These are phyloP conservation scores for Rauvolfia tetraphylla DNA, from an alignment of 257 asterid genomes.

Conservation along the genomic window DNA sequence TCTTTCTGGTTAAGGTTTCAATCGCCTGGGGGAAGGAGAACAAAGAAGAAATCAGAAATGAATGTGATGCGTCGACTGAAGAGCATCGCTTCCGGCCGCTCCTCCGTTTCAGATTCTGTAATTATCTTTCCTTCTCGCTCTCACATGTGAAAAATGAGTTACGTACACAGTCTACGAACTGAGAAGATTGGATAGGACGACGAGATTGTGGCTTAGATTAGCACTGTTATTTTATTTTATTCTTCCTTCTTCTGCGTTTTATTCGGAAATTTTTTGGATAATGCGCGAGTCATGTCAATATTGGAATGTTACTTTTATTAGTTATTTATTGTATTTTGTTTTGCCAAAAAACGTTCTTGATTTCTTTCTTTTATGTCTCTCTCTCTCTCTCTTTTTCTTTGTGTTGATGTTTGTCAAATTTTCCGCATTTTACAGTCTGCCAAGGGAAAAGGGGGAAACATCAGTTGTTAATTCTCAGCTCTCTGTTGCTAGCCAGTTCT, in stretches of 20 bases:
- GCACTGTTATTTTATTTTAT: too few relatives aligned
- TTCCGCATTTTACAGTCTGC: background rate
- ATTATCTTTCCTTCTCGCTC: conserved; percentile 17
- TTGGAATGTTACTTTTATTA: background rate
- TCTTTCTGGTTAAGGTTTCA: conserved; percentile 9
- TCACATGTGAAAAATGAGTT: background rate
- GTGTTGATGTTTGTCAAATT: background rate
- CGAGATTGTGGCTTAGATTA: background rate
- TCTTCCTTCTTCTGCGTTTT: too few relatives aligned
- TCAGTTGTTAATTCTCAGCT: background rate
- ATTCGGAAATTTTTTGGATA: background rate
- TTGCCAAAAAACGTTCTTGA: background rate
- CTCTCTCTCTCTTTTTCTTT: too few relatives aligned
- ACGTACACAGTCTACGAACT: background rate
- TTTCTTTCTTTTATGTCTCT: background rate
- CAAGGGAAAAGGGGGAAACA: background rate
- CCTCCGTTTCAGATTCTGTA: conserved; percentile 97
- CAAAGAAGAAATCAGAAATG: conserved; percentile 35
- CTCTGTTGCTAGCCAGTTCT: background rate
- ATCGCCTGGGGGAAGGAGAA: background rate
- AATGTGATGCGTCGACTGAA: conserved; percentile 94
- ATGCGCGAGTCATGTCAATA: background rate
- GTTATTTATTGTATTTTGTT: background rate
- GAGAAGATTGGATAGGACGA: too few relatives aligned
- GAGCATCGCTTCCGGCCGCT: conserved; percentile 96